Evolutionary conservation across 768 basidiomycete genomes (phyloP).

Genomic region (Lactarius hengduanensis): DNA sequence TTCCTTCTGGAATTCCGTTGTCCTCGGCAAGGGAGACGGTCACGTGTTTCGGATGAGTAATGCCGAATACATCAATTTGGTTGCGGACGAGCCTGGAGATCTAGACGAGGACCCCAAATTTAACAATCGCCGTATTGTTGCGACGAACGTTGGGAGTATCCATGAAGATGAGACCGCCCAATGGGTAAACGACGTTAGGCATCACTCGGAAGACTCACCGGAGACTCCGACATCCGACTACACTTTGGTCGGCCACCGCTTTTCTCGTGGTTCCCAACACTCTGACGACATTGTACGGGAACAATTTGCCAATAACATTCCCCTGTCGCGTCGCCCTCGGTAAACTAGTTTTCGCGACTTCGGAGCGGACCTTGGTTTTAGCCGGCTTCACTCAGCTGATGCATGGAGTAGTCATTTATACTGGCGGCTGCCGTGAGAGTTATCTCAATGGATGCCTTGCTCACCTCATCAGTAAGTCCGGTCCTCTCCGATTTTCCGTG

Average conservation of each 20-base stretch:
- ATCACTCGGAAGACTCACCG: constrained; percentile 44
- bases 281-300: constrained; percentile 62
- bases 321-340: constrained; percentile 44
- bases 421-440: constrained; percentile 78
- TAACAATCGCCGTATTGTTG: constrained; percentile 6
- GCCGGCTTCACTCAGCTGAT: constrained; percentile 66
- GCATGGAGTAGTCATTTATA: constrained; percentile 76
- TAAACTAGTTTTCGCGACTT: constrained; percentile 47
- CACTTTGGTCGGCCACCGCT: constrained; percentile 51
- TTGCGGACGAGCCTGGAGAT: constrained; percentile 54
- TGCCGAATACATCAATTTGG: constrained; percentile 61
- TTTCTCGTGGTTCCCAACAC: constrained; percentile 41
- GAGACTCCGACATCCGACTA: constrained; percentile 51
- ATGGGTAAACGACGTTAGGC: constrained; percentile 51
- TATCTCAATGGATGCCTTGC: constrained; percentile 85
- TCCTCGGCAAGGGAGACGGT: constrained; percentile 47
- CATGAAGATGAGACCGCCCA: constrained; percentile 44
- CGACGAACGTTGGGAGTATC: constrained; percentile 20
- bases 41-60: constrained; percentile 22
- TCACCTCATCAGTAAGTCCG: constrained; percentile 79
- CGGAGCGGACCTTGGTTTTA: constrained; percentile 66
- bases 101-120: constrained; percentile 49
- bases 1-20: constrained; percentile 55
- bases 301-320: constrained; percentile 24
- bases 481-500: constrained; percentile 9